phyloP scores from a whole-genome alignment of 768 basidiomycete species.

The Pleurotus tuber-regium region DNA sequence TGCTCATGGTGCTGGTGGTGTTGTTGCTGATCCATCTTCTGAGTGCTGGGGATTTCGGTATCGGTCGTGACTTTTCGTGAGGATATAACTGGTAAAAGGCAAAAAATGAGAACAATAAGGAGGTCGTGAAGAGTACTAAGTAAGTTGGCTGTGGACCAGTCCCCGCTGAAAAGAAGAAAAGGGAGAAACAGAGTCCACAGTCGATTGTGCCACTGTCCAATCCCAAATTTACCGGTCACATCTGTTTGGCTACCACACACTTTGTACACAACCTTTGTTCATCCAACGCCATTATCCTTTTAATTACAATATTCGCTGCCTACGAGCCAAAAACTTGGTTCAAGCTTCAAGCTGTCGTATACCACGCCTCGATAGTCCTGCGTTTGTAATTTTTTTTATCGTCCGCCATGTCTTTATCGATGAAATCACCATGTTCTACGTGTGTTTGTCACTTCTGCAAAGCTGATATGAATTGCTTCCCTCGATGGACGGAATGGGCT shows the following conservation, averaged over 20 bases:
- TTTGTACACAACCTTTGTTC: conserved; percentile 1
- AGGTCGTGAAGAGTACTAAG: too few relatives aligned
- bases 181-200: background rate
- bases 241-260: conserved; percentile 8
- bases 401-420: too few relatives aligned
- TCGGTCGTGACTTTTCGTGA: conserved; percentile 4
- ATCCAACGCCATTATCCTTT: too few relatives aligned
- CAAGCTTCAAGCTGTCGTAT: too few relatives aligned
- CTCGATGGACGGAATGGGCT: too few relatives aligned
- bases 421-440: too few relatives aligned
- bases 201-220: background rate
- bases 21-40: conserved; percentile 48
- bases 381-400: too few relatives aligned
- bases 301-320: too few relatives aligned
- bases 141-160: conserved; percentile 1
- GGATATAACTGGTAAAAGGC: background rate
- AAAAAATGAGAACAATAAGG: conserved; percentile 1
- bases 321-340: too few relatives aligned
- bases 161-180: conserved; percentile 4
- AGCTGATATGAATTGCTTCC: too few relatives aligned
- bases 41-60: background rate
- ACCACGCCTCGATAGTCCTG: too few relatives aligned
- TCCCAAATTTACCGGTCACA: background rate
- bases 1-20: conserved; percentile 47
- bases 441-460: too few relatives aligned